Evolutionary conservation across 306 rosid species (phyloP).

Genomic region (Prunus padus): DNA sequence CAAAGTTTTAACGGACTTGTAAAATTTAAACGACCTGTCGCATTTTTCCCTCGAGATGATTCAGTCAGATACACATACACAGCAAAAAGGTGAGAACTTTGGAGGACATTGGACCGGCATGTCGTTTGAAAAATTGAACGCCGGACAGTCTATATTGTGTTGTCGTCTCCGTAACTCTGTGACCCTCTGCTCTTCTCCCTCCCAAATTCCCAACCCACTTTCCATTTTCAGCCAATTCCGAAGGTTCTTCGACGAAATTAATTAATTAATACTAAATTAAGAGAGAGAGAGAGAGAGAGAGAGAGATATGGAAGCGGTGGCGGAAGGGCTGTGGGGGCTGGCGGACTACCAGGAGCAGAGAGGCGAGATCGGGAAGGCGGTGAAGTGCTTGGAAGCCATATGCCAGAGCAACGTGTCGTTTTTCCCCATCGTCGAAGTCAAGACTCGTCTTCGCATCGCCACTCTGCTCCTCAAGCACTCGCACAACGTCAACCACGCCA

Average conservation of each 20-base stretch:
- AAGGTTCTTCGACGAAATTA: background rate
- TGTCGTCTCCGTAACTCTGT: background rate
- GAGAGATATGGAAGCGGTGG: slow-evolving; percentile 72
- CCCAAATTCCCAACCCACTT: background rate
- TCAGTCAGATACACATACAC: background rate
- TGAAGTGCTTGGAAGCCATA: slow-evolving; percentile 88
- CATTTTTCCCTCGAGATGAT: no score
- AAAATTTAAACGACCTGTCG: slow-evolving; percentile 3
- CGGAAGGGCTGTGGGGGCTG: slow-evolving; percentile 88
- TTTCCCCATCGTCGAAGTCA: slow-evolving; percentile 90
- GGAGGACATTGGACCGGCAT: background rate
- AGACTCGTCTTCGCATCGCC: slow-evolving; percentile 87
- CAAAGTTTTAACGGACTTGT: no score
- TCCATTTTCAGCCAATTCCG: background rate
- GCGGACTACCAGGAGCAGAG: slow-evolving; percentile 69
- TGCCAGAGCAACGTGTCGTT: slow-evolving; percentile 80
- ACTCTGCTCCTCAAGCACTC: slow-evolving; percentile 81
- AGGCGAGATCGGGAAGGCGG: slow-evolving; percentile 75
- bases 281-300: background rate
- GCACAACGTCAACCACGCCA: slow-evolving; percentile 80
- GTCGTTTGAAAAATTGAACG: background rate
- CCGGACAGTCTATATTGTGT: background rate
- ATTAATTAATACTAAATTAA: background rate
- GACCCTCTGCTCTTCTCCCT: background rate
- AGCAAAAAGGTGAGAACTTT: background rate